These are phyloP conservation scores for Serendipita sp. DNA, from an alignment of 768 basidiomycete species.

Conservation along the genomic window DNA sequence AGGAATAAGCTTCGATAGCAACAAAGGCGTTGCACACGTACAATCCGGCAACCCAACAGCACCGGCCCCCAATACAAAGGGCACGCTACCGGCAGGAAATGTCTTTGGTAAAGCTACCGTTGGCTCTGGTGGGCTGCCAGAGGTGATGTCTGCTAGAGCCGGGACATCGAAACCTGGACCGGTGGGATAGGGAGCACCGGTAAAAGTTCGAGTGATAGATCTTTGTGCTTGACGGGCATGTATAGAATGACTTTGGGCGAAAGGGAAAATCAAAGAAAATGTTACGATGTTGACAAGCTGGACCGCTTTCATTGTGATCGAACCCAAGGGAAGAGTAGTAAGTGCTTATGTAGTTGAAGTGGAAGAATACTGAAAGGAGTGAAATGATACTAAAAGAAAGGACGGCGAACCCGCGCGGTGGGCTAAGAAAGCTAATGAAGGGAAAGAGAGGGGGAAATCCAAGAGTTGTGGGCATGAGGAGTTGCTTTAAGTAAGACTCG, in stretches of 20 bases:
- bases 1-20: too few species aligned
- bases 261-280: background rate
- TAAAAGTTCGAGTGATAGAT: background rate
- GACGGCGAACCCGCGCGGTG: background rate
- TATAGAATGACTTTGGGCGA: background rate
- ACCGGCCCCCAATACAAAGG: background rate
- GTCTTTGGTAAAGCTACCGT: background rate
- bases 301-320: too few species aligned
- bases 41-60: background rate
- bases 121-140: background rate
- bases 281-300: too few species aligned
- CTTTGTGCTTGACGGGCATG: background rate
- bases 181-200: slow-evolving; percentile 4
- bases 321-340: background rate
- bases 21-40: background rate
- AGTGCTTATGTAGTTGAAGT: background rate
- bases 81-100: background rate
- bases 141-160: background rate
- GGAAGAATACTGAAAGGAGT: background rate
- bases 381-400: background rate
- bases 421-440: too few species aligned
- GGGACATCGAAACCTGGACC: slow-evolving; percentile 5
- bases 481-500: too few species aligned
- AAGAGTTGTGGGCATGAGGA: too few species aligned
- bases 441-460: too few species aligned